phyloP scores from a whole-genome alignment of 2,329 filamentous ascomycete genomes.

The Karstenula rhodostoma region DNA sequence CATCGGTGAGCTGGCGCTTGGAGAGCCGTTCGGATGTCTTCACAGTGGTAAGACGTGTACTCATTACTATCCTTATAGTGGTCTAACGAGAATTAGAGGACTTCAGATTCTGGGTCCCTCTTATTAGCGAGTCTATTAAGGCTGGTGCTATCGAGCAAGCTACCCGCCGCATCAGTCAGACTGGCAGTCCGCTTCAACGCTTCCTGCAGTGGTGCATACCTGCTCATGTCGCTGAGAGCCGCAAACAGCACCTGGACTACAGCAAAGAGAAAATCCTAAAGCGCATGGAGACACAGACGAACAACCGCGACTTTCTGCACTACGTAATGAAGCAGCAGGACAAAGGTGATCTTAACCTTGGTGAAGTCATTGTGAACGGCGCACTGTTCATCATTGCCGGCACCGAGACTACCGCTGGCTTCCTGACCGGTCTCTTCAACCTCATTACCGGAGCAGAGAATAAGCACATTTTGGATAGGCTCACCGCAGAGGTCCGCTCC shows the following conservation, averaged over 20 bases:
- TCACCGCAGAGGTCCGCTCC: constrained; percentile 25
- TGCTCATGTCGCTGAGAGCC: constrained; percentile 15
- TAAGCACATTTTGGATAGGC: constrained; percentile 22
- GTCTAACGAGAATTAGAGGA: constrained; percentile 17
- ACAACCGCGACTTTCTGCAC: constrained; percentile 29
- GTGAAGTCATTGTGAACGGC: constrained; percentile 30
- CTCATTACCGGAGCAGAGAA: constrained; percentile 18
- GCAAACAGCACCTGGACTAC: constrained; percentile 28
- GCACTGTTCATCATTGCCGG: constrained; percentile 33
- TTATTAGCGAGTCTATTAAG: constrained; percentile 29
- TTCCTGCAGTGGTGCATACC: constrained; percentile 30
- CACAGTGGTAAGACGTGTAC: background rate
- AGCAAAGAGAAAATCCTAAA: constrained; percentile 33
- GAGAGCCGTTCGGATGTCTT: constrained; percentile 51
- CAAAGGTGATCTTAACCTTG: constrained; percentile 25
- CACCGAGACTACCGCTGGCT: constrained; percentile 29
- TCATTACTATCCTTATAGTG: background rate
- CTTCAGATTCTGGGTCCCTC: constrained; percentile 30
- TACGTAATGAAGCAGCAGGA: constrained; percentile 31
- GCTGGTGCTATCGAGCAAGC: constrained; percentile 29
- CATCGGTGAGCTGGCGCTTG: constrained; percentile 60
- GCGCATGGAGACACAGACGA: constrained; percentile 24
- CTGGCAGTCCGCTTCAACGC: constrained; percentile 25
- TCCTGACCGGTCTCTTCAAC: constrained; percentile 11
- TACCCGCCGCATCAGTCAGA: constrained; percentile 24